Evolutionary conservation across 768 basidiomycete genomes (phyloP).

Genomic region (Psilocybe subaeruginosa): DNA sequence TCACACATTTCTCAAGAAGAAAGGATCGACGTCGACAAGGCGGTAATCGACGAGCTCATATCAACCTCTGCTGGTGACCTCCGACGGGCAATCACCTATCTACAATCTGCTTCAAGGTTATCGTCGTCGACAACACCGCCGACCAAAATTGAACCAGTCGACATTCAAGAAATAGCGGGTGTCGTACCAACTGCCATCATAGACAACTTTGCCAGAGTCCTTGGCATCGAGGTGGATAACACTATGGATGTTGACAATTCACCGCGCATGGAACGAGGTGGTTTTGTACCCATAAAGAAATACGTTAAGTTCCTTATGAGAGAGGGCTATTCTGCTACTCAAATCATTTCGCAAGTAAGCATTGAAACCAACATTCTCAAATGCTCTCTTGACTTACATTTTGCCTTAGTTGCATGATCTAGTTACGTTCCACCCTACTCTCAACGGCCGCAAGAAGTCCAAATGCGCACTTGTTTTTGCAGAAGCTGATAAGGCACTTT

Average conservation of each 20-base stretch:
- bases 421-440: slow-evolving; percentile 78
- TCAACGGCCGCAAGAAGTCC: slow-evolving; percentile 82
- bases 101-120: slow-evolving; percentile 93
- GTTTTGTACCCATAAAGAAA: slow-evolving; percentile 64
- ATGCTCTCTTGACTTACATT: not conserved
- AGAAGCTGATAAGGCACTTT: slow-evolving; percentile 94
- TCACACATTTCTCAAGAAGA: slow-evolving; percentile 82
- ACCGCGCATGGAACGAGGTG: slow-evolving; percentile 31
- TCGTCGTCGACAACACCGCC: slow-evolving; percentile 76
- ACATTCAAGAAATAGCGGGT: slow-evolving; percentile 97
- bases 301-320: slow-evolving; percentile 79
- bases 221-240: slow-evolving; percentile 71
- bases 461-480: slow-evolving; percentile 83
- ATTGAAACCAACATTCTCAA: not conserved
- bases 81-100: slow-evolving; percentile 94
- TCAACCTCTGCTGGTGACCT: slow-evolving; percentile 88
- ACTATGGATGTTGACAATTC: slow-evolving; percentile 57
- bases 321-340: slow-evolving; percentile 92
- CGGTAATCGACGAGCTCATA: slow-evolving; percentile 76
- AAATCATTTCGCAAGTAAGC: slow-evolving; percentile 84
- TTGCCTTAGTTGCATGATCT: slow-evolving; percentile 84
- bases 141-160: slow-evolving; percentile 69
- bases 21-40: slow-evolving; percentile 54
- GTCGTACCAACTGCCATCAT: slow-evolving; percentile 84
- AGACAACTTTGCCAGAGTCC: slow-evolving; percentile 61